phyloP scores from a whole-genome alignment of 2,329 filamentous ascomycete genomes.

The Neonectria neomacrospora region DNA sequence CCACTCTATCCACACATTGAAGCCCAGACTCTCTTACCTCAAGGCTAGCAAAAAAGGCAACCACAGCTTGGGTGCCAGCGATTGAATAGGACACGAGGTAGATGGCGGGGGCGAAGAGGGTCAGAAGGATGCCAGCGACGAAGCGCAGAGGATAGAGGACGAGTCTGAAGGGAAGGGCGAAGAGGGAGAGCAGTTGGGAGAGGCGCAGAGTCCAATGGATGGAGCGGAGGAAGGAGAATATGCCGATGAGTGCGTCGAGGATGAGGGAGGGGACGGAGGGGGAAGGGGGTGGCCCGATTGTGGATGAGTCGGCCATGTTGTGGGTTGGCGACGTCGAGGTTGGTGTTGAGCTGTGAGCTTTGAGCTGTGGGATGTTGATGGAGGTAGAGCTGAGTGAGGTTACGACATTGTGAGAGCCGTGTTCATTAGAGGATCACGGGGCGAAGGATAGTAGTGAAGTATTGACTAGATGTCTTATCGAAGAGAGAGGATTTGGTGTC shows the following conservation, averaged over 20 bases:
- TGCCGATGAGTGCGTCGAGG: constrained; percentile 41
- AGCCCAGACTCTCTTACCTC: constrained; percentile 46
- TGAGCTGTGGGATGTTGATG: not conserved
- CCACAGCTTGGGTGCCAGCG: constrained; percentile 36
- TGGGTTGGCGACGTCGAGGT: constrained; percentile 23
- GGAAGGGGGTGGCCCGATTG: constrained; percentile 25
- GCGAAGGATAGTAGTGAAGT: not conserved
- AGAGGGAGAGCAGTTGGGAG: constrained; percentile 36
- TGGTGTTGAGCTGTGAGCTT: not conserved
- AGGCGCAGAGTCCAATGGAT: constrained; percentile 46
- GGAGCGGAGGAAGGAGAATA: constrained; percentile 42
- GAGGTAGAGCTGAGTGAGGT: not conserved
- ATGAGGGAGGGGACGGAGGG: constrained; percentile 32
- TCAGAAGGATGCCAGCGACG: constrained; percentile 42
- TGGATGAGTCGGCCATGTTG: constrained; percentile 27
- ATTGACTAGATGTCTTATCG: not conserved
- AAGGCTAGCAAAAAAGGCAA: constrained; percentile 47
- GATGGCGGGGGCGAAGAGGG: constrained; percentile 52
- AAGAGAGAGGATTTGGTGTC: not conserved
- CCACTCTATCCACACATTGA: not conserved
- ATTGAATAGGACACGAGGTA: constrained; percentile 48
- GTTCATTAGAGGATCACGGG: not conserved
- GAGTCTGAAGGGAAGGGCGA: constrained; percentile 48
- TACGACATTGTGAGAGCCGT: not conserved
- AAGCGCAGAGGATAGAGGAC: constrained; percentile 46